phyloP scores from a whole-genome alignment of 768 basidiomycete genomes.

The Tricholoma matsutake region DNA sequence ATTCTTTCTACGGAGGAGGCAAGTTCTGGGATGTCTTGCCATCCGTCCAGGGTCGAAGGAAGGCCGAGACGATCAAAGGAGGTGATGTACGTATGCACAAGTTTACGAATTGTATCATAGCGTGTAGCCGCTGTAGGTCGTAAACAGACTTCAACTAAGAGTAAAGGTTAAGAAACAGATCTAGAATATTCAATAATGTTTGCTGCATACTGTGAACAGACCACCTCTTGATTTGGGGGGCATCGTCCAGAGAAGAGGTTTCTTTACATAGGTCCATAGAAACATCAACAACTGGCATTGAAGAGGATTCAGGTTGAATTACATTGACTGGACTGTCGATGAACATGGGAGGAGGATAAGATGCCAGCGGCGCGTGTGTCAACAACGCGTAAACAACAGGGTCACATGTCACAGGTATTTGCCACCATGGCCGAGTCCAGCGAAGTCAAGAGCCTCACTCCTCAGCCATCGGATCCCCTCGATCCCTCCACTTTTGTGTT shows the following conservation, averaged over 20 bases:
- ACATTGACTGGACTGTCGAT: neutral
- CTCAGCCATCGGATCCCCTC: conserved; percentile 15
- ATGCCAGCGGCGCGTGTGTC: conserved; percentile 10
- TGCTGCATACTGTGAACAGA: conserved; percentile 52
- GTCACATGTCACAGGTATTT: conserved; percentile 31
- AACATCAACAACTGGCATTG: conserved; percentile 10
- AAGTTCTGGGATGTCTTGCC: conserved; percentile 74
- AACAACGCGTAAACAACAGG: conserved; percentile 50
- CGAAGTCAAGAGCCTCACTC: neutral
- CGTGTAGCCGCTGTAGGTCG: conserved; percentile 64
- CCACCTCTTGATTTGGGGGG: conserved; percentile 39
- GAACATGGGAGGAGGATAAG: neutral
- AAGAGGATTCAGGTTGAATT: neutral
- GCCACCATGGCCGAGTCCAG: conserved; percentile 1
- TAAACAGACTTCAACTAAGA: conserved; percentile 80
- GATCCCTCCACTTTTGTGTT: conserved; percentile 56
- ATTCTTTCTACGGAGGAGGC: conserved; percentile 75
- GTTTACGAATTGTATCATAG: conserved; percentile 68
- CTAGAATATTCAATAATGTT: neutral
- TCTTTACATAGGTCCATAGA: conserved; percentile 11
- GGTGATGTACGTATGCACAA: conserved; percentile 52
- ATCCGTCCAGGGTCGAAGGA: conserved; percentile 71
- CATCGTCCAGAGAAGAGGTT: neutral
- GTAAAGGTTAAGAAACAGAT: neutral
- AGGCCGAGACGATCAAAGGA: conserved; percentile 67